These are phyloP conservation scores for Termitomyces bulborhizus DNA, from an alignment of 768 basidiomycete species.

Conservation along the genomic window DNA sequence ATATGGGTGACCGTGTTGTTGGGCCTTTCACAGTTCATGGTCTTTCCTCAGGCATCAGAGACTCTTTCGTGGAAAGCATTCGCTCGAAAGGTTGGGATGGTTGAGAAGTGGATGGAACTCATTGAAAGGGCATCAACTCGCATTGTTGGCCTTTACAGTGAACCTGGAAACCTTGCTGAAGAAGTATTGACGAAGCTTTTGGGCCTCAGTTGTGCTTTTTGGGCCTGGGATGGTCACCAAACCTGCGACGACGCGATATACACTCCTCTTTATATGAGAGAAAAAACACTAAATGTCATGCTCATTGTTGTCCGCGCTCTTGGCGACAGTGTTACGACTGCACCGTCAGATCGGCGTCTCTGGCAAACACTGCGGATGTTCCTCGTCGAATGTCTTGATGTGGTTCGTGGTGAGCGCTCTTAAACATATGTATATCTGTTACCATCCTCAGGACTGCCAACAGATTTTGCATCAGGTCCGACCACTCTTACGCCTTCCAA, in stretches of 20 bases:
- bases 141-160: conserved; percentile 45
- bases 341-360: conserved; percentile 24
- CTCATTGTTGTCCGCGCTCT: conserved; percentile 41
- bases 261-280: conserved; percentile 43
- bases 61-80: conserved; percentile 45
- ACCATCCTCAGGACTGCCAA: background rate
- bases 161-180: conserved; percentile 37
- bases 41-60: conserved; percentile 49
- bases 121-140: conserved; percentile 44
- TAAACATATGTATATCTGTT: background rate
- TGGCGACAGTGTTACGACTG: conserved; percentile 28
- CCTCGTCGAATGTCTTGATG: conserved; percentile 33
- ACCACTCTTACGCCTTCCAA: conserved; percentile 29
- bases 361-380: conserved; percentile 37
- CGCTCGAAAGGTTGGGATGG: conserved; percentile 52
- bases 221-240: conserved; percentile 51
- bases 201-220: conserved; percentile 48
- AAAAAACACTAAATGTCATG: conserved; percentile 36
- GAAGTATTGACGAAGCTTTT: conserved; percentile 46
- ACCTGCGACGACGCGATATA: conserved; percentile 30
- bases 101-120: conserved; percentile 48
- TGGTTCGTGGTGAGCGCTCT: conserved; percentile 33
- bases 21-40: conserved; percentile 47
- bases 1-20: conserved; percentile 46
- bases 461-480: conserved; percentile 29